phyloP scores from a whole-genome alignment of 495 filamentous ascomycete species.

The Penicillium canariense region DNA sequence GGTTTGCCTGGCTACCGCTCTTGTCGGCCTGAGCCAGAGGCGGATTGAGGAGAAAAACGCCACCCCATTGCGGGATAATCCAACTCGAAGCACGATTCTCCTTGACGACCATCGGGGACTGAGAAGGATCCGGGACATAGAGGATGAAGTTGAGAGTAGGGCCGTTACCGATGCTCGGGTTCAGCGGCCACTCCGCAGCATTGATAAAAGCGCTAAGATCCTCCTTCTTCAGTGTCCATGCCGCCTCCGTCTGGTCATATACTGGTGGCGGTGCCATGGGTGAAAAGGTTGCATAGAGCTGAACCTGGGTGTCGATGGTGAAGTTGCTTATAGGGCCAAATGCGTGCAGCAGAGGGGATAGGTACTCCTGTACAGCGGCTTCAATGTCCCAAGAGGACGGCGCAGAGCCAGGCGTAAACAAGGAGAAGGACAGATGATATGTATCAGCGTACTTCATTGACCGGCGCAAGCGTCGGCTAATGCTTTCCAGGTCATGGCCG shows the following conservation, averaged over 20 bases:
- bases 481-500: constrained; percentile 39
- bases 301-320: constrained; percentile 93
- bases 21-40: constrained; percentile 33
- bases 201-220: constrained; percentile 95
- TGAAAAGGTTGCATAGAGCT: constrained; percentile 78
- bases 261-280: constrained; percentile 66
- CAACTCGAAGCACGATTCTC: constrained; percentile 78
- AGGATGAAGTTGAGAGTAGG: constrained; percentile 95
- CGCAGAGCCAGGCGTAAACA: constrained; percentile 74
- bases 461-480: constrained; percentile 64
- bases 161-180: constrained; percentile 86
- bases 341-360: constrained; percentile 75
- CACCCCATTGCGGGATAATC: constrained; percentile 96
- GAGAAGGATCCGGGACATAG: constrained; percentile 65
- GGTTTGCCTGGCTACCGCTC: constrained; percentile 25
- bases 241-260: constrained; percentile 47
- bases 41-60: constrained; percentile 76
- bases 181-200: constrained; percentile 94
- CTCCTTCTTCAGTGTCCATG: constrained; percentile 75
- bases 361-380: constrained; percentile 72
- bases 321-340: constrained; percentile 87
- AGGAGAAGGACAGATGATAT: constrained; percentile 93
- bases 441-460: constrained; percentile 90
- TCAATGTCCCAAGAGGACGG: constrained; percentile 94
- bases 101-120: constrained; percentile 64